phyloP scores from a whole-genome alignment of 2,329 filamentous ascomycete species.

The Diaporthe citriasiana region DNA sequence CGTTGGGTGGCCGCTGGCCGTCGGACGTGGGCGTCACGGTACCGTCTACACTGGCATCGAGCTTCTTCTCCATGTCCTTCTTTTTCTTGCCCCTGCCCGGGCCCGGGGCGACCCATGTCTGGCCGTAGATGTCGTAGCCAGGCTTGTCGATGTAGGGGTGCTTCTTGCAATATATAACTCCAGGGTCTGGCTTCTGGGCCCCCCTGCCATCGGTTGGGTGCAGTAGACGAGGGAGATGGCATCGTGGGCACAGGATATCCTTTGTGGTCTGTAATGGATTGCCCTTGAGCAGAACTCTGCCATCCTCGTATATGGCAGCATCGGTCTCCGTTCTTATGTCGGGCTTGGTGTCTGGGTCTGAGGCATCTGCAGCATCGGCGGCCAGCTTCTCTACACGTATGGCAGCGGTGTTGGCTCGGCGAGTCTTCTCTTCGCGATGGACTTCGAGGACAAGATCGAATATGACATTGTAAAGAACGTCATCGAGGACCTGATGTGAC shows the following conservation, averaged over 20 bases:
- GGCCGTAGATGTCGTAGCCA: constrained; percentile 85
- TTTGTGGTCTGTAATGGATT: constrained; percentile 80
- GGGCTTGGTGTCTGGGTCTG: constrained; percentile 66
- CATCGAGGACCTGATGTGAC: constrained; percentile 78
- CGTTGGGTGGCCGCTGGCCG: constrained; percentile 68
- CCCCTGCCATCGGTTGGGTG: constrained; percentile 80
- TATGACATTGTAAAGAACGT: constrained; percentile 82
- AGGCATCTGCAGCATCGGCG: constrained; percentile 67
- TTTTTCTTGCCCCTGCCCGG: constrained; percentile 83
- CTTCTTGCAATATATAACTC: constrained; percentile 82
- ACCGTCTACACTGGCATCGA: constrained; percentile 59
- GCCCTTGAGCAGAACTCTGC: constrained; percentile 76
- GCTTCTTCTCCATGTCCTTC: constrained; percentile 79
- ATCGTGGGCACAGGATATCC: constrained; percentile 81
- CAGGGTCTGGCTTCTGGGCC: constrained; percentile 74
- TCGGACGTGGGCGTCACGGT: constrained; percentile 59
- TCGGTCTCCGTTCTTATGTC: constrained; percentile 74
- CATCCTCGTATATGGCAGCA: constrained; percentile 79
- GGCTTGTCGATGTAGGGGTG: constrained; percentile 83
- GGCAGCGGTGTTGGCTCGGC: constrained; percentile 75
- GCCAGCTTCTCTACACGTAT: constrained; percentile 75
- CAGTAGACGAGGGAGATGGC: constrained; percentile 80
- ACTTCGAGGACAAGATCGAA: constrained; percentile 81
- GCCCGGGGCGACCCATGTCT: constrained; percentile 81
- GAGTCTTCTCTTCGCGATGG: constrained; percentile 84